A percentile compares a stretch with the other conserved stretches of the same genome.
Evolutionary conservation across 163 green algal genomes (phyloP).

Genomic region (Scenedesmus sp.): DNA sequence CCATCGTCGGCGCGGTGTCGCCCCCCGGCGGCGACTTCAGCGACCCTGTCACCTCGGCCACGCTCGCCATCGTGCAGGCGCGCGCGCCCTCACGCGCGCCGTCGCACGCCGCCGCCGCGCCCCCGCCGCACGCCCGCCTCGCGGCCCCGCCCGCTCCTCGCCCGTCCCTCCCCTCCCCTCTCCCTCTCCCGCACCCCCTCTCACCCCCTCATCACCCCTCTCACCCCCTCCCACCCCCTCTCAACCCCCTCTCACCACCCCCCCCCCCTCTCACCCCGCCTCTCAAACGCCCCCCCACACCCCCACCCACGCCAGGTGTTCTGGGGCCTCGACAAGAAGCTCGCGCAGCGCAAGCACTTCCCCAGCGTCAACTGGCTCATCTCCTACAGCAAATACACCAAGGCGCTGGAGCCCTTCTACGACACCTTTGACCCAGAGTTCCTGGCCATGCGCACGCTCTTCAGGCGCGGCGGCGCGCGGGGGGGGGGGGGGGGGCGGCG

Average conservation of each 20-base stretch:
- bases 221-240: no score
- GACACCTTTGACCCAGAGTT: slow-evolving; percentile 93
- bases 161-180: no score
- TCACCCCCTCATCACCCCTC: no score
- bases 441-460: slow-evolving; percentile 73
- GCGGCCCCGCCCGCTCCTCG: no score
- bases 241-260: no score
- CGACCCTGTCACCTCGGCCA: slow-evolving; percentile 98
- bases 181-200: no score
- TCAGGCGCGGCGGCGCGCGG: slow-evolving; percentile 39
- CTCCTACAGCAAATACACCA: slow-evolving; percentile 99
- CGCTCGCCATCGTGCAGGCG: slow-evolving; percentile 98
- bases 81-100: no score
- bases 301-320: no score
- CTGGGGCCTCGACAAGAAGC: slow-evolving; percentile 99
- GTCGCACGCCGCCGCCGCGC: no score
- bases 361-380: slow-evolving; percentile 99
- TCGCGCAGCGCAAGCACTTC: slow-evolving; percentile 99
- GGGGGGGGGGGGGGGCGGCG: slow-evolving; percentile 2
- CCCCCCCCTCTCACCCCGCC: no score
- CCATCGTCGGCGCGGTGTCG: slow-evolving; percentile 98
- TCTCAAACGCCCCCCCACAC: no score
- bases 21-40: slow-evolving; percentile 98
- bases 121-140: no score
- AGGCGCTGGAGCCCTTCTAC: slow-evolving; percentile 98